A percentile compares a stretch with the other conserved stretches of the same genome.
Evolutionary conservation across 208 protist genomes (phyloP).

Genomic region (Leishmania tropica): DNA sequence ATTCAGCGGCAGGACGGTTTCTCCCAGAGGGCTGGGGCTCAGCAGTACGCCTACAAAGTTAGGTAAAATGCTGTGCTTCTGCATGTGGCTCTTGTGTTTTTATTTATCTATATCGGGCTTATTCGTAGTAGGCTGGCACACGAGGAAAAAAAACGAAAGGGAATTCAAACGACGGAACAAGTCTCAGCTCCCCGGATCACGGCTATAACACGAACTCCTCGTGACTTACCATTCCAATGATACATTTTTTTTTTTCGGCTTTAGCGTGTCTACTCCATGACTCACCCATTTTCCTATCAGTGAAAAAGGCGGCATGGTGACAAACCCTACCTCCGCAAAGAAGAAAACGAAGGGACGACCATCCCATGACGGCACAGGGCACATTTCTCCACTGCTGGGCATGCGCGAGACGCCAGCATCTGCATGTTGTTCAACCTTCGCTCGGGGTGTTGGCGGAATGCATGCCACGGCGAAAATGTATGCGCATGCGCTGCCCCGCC

Average conservation of each 20-base stretch:
- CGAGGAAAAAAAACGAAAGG: neutral
- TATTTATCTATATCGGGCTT: too few species aligned
- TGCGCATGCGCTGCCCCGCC: neutral
- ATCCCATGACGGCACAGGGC: neutral
- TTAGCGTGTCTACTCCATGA: neutral
- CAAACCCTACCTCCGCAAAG: neutral
- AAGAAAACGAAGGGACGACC: neutral
- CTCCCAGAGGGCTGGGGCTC: too few species aligned
- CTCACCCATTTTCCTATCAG: neutral
- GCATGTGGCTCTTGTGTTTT: too few species aligned
- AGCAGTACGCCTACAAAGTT: too few species aligned
- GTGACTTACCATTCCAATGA: neutral
- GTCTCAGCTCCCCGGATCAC: too few species aligned
- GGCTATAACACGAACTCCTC: neutral
- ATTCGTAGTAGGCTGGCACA: too few species aligned
- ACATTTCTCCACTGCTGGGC: neutral
- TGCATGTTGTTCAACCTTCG: neutral
- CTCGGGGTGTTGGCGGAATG: neutral
- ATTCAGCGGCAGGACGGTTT: too few species aligned
- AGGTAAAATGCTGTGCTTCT: too few species aligned
- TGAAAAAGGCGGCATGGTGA: neutral
- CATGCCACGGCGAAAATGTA: neutral
- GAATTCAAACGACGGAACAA: neutral
- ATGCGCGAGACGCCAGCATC: neutral
- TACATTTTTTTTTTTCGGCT: neutral